Conservation (phyloP, 345 rosid genomes). For the Arabis alpina region DNA sequence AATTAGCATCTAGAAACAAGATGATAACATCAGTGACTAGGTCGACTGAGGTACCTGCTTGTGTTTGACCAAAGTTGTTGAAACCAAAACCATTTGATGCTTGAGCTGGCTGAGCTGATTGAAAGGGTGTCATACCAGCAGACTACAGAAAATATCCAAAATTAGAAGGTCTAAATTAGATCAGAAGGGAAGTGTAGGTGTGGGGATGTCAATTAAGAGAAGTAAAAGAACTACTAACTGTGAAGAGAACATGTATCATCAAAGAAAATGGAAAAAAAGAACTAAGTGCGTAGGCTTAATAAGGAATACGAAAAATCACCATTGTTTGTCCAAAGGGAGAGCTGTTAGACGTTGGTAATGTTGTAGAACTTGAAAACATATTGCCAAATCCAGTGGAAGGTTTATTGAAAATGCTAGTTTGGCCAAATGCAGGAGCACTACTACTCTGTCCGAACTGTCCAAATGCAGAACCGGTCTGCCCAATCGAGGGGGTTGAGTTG, state of each 20-base stretch:
- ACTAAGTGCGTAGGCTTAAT: background rate
- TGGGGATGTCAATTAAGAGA: conserved; percentile 3
- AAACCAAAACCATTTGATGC: conserved; percentile 40
- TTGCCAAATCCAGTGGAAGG: conserved; percentile 66
- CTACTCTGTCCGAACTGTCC: conserved; percentile 66
- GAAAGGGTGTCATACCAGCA: conserved; percentile 63
- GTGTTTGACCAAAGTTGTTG: conserved; percentile 38
- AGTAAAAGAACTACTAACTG: conserved; percentile 11
- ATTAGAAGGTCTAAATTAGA: conserved; percentile 14
- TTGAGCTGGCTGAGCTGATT: conserved; percentile 49
- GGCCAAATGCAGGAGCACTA: conserved; percentile 58
- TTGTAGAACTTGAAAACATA: conserved; percentile 64
- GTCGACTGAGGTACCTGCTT: conserved; percentile 50
- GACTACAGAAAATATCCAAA: conserved; percentile 47
- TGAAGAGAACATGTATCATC: conserved; percentile 15
- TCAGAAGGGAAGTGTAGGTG: conserved; percentile 8
- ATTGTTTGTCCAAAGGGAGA: conserved; percentile 60
- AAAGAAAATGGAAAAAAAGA: conserved; percentile 28
- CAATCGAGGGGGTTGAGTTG: conserved; percentile 55
- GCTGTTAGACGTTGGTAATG: conserved; percentile 52
- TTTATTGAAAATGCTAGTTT: conserved; percentile 58
- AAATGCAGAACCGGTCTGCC: conserved; percentile 68
- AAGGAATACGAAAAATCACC: conserved; percentile 45
- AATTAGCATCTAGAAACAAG: conserved; percentile 24
- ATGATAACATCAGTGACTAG: conserved; percentile 24